Base-by-base conservation (phyloP, 768 basidiomycete genomes). In the Psilocybe cubensis region DNA sequence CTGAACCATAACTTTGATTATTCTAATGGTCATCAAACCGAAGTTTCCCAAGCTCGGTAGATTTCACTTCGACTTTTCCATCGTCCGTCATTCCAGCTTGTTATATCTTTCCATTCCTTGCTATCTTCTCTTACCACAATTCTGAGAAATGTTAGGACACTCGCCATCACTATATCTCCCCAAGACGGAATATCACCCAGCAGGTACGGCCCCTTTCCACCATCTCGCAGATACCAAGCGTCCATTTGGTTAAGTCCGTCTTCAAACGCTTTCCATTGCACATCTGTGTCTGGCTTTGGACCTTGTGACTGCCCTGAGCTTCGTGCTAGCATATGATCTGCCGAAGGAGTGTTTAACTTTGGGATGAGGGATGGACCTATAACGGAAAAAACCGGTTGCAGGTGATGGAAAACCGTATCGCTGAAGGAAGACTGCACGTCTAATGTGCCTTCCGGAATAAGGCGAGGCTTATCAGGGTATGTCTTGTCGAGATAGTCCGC, bases 51-150 rank as follows among this genome's bases (percentile, higher is more conserved):
- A 12, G 14, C 35, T 17, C 35, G 35, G n/a, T 11, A 38, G 8
- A 38, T 38, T 5, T 38, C 14, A 3, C 35, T 38, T 14, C 8
- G 35, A 38, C 23, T 33, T 49, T 20, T 31, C 47, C 47, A 49
- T 4, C 47, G 47, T 6, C 75, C 75, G 14, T 60, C 64, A 43
- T 74, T 59, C 71, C 68, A 56, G 8, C 35, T 31, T 7, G 6
- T 60, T 27, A 78, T 49, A n/a, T 68, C 63, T 33, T 66, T 67
- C 76, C 76, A 79, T 57, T 72, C 67, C 44, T 58, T 51, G 47
- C 74, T 75, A 8, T 73, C 70, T 38, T 68, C 66, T 9, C 74
- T 72, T 44, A 63, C 67, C 4, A 71, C 29, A 3, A 56, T 56
- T 58, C 63, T 73, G 17, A 70, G 40, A 25, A 42, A 63, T 17